These are phyloP conservation scores for Wickerhamiella brachini DNA, from an alignment of 805 yeast genomes.

Conservation along the genomic window DNA sequence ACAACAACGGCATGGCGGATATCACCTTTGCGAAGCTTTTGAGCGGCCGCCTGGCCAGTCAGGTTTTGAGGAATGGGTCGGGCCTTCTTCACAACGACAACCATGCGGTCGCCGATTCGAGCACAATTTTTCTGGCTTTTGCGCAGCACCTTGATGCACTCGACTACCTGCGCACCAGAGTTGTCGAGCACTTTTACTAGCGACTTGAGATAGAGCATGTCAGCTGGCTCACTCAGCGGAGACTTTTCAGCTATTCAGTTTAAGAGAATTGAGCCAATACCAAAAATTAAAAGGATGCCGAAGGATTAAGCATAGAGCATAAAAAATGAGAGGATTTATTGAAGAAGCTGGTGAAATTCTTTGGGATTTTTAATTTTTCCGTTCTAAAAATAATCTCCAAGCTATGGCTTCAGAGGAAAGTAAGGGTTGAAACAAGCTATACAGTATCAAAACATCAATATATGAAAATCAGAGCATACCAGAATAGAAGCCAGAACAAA, in stretches of 20 bases:
- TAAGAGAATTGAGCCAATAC: no score
- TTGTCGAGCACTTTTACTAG: conserved; percentile 85
- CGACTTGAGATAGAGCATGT: conserved; percentile 80
- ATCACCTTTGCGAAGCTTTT: conserved; percentile 84
- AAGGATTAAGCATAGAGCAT: no score
- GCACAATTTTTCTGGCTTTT: conserved; percentile 80
- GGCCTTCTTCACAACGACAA: conserved; percentile 88
- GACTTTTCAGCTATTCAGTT: neutral
- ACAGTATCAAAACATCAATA: no score
- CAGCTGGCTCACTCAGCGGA: neutral
- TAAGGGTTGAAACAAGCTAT: no score
- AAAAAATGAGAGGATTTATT: no score
- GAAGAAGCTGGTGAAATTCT: no score
- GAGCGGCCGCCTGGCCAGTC: conserved; percentile 56
- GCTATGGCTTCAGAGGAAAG: no score
- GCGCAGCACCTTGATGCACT: conserved; percentile 87
- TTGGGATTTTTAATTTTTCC: no score
- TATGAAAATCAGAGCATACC: no score
- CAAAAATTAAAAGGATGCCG: no score
- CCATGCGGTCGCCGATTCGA: conserved; percentile 78
- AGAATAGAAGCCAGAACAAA: no score
- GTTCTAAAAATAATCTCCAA: no score
- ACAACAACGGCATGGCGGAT: conserved; percentile 92
- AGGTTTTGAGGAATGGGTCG: conserved; percentile 57
- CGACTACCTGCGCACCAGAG: conserved; percentile 88